Conservation (phyloP, 345 rosid genomes). For the Eucalyptus urophylla region DNA sequence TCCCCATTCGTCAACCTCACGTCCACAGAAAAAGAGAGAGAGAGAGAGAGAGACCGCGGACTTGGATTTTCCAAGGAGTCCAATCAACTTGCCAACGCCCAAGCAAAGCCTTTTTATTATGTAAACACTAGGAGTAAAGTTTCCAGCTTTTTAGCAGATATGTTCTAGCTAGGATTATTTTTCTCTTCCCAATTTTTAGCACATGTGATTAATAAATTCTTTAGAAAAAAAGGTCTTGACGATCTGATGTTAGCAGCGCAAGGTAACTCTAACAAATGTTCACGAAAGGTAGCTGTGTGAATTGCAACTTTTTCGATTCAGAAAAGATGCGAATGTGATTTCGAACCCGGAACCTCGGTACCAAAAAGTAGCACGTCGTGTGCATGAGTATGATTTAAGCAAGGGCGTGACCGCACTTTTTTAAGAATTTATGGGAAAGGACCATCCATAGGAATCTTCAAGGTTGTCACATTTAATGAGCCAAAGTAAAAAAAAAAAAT, state of each 20-base stretch:
- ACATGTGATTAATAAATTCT: neutral
- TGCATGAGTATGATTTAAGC: neutral
- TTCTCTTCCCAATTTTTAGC: neutral
- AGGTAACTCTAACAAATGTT: neutral
- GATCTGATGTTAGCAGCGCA: neutral
- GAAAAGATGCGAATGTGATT: neutral
- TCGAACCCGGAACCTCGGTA: fast-evolving
- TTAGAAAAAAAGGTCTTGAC: neutral
- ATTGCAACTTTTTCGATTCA: neutral
- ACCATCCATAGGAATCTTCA: neutral
- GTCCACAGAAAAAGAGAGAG: neutral
- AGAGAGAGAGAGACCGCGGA: neutral
- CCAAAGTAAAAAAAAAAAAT: neutral
- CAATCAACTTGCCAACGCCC: neutral
- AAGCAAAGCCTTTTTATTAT: neutral
- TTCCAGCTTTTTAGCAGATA: neutral
- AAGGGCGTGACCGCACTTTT: neutral
- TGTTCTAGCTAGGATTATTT: neutral
- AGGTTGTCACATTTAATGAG: neutral
- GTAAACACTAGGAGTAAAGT: neutral
- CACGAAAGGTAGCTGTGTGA: neutral
- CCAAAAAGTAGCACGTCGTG: neutral
- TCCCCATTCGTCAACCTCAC: neutral
- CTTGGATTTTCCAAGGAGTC: neutral
- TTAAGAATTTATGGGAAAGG: neutral